phyloP scores from a whole-genome alignment of 2,329 filamentous ascomycete species.

The Scytalidium lignicola region DNA sequence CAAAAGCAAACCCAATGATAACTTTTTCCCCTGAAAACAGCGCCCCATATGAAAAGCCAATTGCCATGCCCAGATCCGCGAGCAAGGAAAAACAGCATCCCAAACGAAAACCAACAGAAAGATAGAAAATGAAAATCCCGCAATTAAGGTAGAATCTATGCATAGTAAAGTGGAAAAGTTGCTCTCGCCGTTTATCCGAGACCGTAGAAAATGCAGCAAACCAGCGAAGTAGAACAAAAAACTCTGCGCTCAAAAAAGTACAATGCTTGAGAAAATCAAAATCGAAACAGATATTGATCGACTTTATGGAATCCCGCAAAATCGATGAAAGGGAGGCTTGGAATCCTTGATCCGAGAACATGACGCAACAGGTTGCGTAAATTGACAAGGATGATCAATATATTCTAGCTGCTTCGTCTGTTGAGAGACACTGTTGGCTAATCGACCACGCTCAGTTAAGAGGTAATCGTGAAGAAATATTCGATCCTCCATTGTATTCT shows the following conservation, averaged over 20 bases:
- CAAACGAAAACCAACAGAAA: neutral
- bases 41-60: neutral
- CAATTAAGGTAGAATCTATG: neutral
- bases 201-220: neutral
- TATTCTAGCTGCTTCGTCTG: neutral
- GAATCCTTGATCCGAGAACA: neutral
- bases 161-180: neutral
- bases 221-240: slow-evolving; percentile 1
- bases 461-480: slow-evolving; percentile 15
- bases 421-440: neutral
- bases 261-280: slow-evolving; percentile 8
- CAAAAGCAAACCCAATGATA: neutral
- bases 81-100: neutral
- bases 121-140: neutral
- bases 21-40: neutral
- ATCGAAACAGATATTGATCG: slow-evolving; percentile 7
- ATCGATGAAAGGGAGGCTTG: slow-evolving; percentile 4
- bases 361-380: neutral
- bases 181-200: neutral
- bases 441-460: slow-evolving; percentile 24
- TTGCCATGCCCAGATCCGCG: neutral
- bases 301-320: slow-evolving; percentile 5
- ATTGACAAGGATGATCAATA: neutral
- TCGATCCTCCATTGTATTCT: neutral
- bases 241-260: slow-evolving; percentile 20